These are phyloP conservation scores for Phytophthora quininea DNA, from an alignment of 352 stramenopile species.

Conservation along the genomic window DNA sequence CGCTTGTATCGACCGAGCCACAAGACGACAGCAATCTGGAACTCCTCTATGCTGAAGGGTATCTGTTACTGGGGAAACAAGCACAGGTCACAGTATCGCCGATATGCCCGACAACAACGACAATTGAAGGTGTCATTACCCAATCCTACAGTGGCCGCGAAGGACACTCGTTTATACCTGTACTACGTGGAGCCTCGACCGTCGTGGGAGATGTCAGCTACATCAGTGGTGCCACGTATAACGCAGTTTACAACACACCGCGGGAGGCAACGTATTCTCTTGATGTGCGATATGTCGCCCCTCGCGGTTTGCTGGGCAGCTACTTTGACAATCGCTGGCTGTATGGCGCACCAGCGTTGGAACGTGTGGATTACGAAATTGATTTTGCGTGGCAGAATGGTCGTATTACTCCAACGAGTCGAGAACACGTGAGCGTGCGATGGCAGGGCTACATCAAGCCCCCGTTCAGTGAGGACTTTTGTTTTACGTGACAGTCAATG, in stretches of 20 bases:
- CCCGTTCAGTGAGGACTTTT: slow-evolving; percentile 89
- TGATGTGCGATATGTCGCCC: slow-evolving; percentile 73
- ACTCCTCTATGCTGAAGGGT: slow-evolving; percentile 84
- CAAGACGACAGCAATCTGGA: slow-evolving; percentile 46
- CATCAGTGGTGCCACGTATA: slow-evolving; percentile 76
- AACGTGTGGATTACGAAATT: slow-evolving; percentile 87
- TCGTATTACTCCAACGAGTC: slow-evolving; percentile 89
- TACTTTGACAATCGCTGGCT: slow-evolving; percentile 98
- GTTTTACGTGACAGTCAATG: slow-evolving; percentile 90
- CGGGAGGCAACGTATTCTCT: slow-evolving; percentile 87
- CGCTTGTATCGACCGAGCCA: slow-evolving; percentile 72
- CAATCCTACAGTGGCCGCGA: slow-evolving; percentile 53
- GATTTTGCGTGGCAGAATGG: slow-evolving; percentile 92
- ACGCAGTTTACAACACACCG: slow-evolving; percentile 90
- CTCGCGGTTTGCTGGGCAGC: slow-evolving; percentile 84
- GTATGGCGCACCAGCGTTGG: slow-evolving; percentile 81
- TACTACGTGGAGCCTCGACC: slow-evolving; percentile 55
- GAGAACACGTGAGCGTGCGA: slow-evolving; percentile 94
- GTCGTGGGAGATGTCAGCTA: slow-evolving; percentile 74
- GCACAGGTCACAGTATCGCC: slow-evolving; percentile 46
- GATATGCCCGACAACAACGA: slow-evolving; percentile 51
- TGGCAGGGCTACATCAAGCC: slow-evolving; percentile 94
- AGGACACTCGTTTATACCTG: slow-evolving; percentile 73
- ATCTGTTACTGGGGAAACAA: slow-evolving; percentile 60
- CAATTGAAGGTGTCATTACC: slow-evolving; percentile 39